Evolutionary conservation across 176 grass and related monocot species (phyloP).

Genomic region (Eragrostis curvula): DNA sequence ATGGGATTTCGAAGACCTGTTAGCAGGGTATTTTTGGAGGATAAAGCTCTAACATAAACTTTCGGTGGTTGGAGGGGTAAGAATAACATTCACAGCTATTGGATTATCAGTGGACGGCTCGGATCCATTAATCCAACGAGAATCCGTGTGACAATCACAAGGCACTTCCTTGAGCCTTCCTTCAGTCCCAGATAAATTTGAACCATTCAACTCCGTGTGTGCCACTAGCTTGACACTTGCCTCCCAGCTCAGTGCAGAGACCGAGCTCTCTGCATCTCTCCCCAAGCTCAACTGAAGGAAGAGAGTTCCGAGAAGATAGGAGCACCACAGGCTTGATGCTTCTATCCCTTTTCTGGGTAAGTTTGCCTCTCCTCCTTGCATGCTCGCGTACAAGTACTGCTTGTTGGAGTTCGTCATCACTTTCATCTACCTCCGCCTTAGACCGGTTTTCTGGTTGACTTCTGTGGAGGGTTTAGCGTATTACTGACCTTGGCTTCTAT

Average conservation of each 20-base stretch:
- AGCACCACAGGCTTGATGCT: conserved; percentile 3
- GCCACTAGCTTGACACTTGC: background rate
- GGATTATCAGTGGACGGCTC: background rate
- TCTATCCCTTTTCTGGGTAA: conserved; percentile 24
- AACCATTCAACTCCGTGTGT: background rate
- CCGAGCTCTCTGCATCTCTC: background rate
- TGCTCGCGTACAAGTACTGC: background rate
- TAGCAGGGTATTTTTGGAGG: background rate
- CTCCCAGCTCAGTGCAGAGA: conserved; percentile 1
- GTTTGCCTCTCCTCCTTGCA: background rate
- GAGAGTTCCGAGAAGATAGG: conserved; percentile 16
- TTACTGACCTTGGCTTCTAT: conserved; percentile 18
- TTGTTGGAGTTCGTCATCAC: conserved; percentile 10
- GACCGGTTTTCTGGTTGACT: background rate
- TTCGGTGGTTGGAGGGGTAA: background rate
- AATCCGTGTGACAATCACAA: background rate
- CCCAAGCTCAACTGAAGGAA: background rate
- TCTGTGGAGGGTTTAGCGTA: background rate
- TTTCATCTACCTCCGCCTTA: background rate
- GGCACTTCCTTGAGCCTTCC: background rate
- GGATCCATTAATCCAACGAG: background rate
- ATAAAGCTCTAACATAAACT: conserved; percentile 27
- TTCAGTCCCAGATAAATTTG: conserved; percentile 3
- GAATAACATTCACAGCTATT: background rate
- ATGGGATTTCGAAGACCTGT: conserved; percentile 30